Conservation (phyloP, 2,329 filamentous ascomycete genomes). For the Apiospora pterosperma region DNA sequence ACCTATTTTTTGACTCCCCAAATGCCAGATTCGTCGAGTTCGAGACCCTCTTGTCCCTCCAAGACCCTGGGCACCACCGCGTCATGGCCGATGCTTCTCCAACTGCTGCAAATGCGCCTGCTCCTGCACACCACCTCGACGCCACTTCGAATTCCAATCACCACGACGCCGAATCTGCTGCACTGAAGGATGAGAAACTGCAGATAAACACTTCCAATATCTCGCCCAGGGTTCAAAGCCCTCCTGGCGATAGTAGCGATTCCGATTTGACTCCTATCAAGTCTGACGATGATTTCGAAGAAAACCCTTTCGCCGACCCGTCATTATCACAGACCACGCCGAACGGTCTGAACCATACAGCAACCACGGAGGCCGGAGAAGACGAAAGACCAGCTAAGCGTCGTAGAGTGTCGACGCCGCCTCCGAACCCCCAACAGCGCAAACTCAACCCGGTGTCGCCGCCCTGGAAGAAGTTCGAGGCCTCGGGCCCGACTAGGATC, state of each 20-base stretch:
- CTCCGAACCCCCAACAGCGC: conserved; percentile 23
- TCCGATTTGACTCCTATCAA: conserved; percentile 13
- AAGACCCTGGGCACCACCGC: conserved; percentile 38
- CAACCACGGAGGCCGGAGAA: conserved; percentile 22
- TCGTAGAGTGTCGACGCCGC: conserved; percentile 52
- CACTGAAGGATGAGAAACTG: background rate
- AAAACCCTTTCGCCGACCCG: conserved; percentile 15
- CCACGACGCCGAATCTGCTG: background rate
- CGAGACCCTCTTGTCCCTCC: conserved; percentile 44
- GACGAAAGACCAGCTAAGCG: conserved; percentile 58
- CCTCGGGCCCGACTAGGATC: conserved; percentile 85
- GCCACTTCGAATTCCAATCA: background rate
- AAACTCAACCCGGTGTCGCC: conserved; percentile 63
- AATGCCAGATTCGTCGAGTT: conserved; percentile 57
- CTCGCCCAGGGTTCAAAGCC: background rate
- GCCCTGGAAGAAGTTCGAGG: conserved; percentile 85
- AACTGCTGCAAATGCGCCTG: conserved; percentile 2
- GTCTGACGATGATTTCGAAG: conserved; percentile 16
- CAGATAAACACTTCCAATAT: background rate
- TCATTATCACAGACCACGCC: conserved; percentile 12
- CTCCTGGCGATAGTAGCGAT: conserved; percentile 4
- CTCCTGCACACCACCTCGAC: conserved; percentile 1
- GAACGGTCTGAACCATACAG: conserved; percentile 7
- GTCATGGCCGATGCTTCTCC: conserved; percentile 48
- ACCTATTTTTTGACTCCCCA: conserved; percentile 52